Evolutionary conservation across 2,329 filamentous ascomycete species (phyloP).

Genomic region (Pestalotiopsis sp.): DNA sequence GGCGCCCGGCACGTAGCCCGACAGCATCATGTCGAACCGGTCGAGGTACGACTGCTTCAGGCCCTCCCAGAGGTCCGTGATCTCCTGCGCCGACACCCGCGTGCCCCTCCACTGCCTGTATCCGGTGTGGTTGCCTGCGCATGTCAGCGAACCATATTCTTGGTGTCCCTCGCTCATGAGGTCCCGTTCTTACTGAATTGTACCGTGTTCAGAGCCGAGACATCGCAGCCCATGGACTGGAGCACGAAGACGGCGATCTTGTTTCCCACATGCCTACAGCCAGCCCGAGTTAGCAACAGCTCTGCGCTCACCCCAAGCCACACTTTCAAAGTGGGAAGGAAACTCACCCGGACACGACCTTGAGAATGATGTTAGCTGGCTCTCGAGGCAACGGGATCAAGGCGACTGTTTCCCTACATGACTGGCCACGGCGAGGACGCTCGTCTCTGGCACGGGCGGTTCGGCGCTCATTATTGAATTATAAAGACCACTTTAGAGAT

Average conservation of each 20-base stretch:
- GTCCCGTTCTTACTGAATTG: constrained; percentile 77
- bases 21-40: constrained; percentile 91
- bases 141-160: neutral
- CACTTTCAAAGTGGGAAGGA: constrained; percentile 22
- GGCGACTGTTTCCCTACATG: constrained; percentile 66
- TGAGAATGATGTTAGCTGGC: constrained; percentile 31
- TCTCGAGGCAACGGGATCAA: constrained; percentile 41
- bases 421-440: constrained; percentile 86
- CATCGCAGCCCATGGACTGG: constrained; percentile 91
- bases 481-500: neutral
- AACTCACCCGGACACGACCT: constrained; percentile 76
- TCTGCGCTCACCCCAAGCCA: neutral
- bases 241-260: constrained; percentile 95
- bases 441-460: constrained; percentile 56
- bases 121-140: constrained; percentile 87
- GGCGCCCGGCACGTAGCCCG: constrained; percentile 90
- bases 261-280: constrained; percentile 89
- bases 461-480: constrained; percentile 38
- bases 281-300: constrained; percentile 14
- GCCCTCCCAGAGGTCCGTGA: constrained; percentile 81
- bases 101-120: constrained; percentile 89
- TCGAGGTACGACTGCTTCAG: constrained; percentile 82
- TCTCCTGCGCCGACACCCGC: constrained; percentile 78
- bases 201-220: constrained; percentile 92
- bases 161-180: neutral